phyloP scores from a whole-genome alignment of 2,329 filamentous ascomycete genomes.

The Grosmannia penicillata region DNA sequence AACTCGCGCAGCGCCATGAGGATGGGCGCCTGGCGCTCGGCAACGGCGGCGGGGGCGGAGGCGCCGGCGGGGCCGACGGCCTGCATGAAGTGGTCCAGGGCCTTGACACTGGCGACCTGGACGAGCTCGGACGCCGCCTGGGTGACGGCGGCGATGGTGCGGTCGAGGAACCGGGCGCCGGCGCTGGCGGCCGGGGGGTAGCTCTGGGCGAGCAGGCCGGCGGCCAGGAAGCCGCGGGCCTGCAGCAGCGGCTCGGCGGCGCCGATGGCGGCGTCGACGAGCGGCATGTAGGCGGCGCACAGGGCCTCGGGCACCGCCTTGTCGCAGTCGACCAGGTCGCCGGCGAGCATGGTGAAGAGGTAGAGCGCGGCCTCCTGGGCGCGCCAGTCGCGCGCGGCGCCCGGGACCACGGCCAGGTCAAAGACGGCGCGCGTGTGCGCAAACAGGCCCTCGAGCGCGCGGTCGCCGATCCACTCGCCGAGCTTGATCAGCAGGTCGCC shows the following conservation, averaged over 20 bases:
- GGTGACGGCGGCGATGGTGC: constrained; percentile 60
- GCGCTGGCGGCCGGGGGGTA: constrained; percentile 48
- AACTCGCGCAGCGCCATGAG: constrained; percentile 56
- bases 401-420: constrained; percentile 10
- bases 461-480: constrained; percentile 71
- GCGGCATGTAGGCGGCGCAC: constrained; percentile 60
- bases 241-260: constrained; percentile 62
- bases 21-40: constrained; percentile 44
- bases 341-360: constrained; percentile 69
- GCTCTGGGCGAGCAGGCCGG: constrained; percentile 62
- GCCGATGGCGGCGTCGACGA: constrained; percentile 65
- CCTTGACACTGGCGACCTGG: constrained; percentile 80
- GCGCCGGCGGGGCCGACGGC: constrained; percentile 20
- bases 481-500: constrained; percentile 87
- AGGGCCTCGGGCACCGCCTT: constrained; percentile 56
- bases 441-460: constrained; percentile 65
- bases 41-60: constrained; percentile 1
- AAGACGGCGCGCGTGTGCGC: constrained; percentile 65
- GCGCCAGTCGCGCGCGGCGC: constrained; percentile 31
- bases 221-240: constrained; percentile 75
- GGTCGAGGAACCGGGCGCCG: constrained; percentile 53
- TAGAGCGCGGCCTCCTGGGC: constrained; percentile 70
- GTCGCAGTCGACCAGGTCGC: constrained; percentile 67
- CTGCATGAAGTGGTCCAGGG: constrained; percentile 53
- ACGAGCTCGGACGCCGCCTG: constrained; percentile 61